Evolutionary conservation across 495 filamentous ascomycete species (phyloP), one percentile per base, ranked within the genome.

Genomic region (Terfezia claveryi): DNA sequence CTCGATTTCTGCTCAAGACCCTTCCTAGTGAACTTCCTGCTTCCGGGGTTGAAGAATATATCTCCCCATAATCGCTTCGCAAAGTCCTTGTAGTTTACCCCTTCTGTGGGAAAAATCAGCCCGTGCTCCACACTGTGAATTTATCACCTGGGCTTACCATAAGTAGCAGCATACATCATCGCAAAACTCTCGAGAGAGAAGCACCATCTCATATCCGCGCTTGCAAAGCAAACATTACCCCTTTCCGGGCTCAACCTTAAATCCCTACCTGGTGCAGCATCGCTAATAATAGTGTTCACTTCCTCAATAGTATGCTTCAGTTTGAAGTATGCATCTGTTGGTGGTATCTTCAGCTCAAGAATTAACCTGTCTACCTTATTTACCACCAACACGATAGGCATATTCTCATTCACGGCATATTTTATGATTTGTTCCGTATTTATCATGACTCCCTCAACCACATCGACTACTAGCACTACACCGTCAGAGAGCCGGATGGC

Each of bases 291-390:
- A 0, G 85, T 95, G 68, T 98, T 98, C 62, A 96, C 86, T 67
- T 96, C 85, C 68, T 98, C 91, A 61, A 98, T 81, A 23, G 94
- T 88, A 68, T 96, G 89, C 64, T 95, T 96, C 52, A 98, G 68
- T 70, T 98, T 98, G 76, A 94, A 96, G 67, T 96, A 98, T 23
- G 91, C 91, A 65, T 98, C 91, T 58, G 80, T 83, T 5, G 92
- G 92, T 1, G 92, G 92, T 14, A 98, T 75, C 67, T 94, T 92
- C 54, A 98, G 76, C 67, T 98, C 91, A 37, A 98, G 70, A 54
- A 98, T 93, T 55, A 98, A 70, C 41, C 91, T 79, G 60, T 98
- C 91, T 79, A 98, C 82, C 68, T 98, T 98, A 72, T 96, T 98
- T 68, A 98, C 75, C 53, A 96, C 79, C 59, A 98, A 68, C 2